phyloP scores from a whole-genome alignment of 164 flowering plant genomes.

The Stephania cephalantha region DNA sequence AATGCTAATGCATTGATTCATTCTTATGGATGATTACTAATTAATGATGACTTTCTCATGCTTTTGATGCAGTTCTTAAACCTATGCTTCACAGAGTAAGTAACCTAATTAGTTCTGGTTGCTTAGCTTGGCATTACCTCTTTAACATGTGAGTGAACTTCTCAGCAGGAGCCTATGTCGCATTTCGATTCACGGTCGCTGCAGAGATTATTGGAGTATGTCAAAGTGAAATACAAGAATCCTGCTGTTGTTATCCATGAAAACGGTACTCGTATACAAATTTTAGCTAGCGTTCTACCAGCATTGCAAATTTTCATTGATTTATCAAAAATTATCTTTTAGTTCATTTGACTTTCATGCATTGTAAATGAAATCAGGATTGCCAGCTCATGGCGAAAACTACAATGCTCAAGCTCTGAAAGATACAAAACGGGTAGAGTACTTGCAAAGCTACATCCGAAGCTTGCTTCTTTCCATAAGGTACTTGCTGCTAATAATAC shows the following conservation, averaged over 20 bases:
- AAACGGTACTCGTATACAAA: neutral
- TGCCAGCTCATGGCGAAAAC: neutral
- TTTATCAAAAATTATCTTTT: neutral
- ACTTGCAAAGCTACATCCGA: neutral
- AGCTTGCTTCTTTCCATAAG: slow-evolving; percentile 4
- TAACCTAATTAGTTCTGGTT: too few species aligned
- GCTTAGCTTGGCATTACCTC: neutral
- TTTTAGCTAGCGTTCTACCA: neutral
- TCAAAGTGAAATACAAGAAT: slow-evolving; percentile 7
- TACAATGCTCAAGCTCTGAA: neutral
- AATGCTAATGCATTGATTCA: neutral
- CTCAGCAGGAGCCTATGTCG: neutral
- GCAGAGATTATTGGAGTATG: slow-evolving; percentile 11
- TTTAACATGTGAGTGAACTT: neutral
- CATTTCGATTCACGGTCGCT: slow-evolving; percentile 2
- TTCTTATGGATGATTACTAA: neutral
- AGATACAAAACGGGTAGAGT: slow-evolving; percentile 1
- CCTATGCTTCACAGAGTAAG: too few species aligned
- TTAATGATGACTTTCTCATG: neutral
- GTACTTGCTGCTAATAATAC: neutral
- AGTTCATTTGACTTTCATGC: neutral
- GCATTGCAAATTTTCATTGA: neutral
- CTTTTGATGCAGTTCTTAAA: neutral
- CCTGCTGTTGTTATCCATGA: slow-evolving; percentile 12
- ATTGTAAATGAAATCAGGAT: neutral